phyloP scores from a whole-genome alignment of 2,329 filamentous ascomycete genomes.

The Claviceps sp. region DNA sequence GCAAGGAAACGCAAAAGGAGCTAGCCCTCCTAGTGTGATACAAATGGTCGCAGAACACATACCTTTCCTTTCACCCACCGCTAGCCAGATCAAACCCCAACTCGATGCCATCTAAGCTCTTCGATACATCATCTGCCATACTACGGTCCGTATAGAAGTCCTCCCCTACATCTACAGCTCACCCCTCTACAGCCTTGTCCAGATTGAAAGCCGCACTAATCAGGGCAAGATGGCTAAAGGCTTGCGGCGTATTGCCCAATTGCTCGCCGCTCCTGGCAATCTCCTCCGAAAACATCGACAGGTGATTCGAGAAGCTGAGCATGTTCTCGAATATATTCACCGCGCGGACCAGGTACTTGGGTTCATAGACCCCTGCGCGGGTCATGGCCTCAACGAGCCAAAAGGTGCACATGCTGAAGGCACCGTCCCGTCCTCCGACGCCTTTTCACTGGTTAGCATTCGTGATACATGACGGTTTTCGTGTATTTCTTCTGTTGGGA shows the following conservation, averaged over 20 bases:
- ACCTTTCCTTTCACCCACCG: too few relatives aligned
- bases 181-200: conserved; percentile 32
- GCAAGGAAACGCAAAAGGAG: too few relatives aligned
- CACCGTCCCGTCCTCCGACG: conserved; percentile 61
- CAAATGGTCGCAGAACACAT: too few relatives aligned
- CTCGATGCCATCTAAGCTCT: too few relatives aligned
- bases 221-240: conserved; percentile 63
- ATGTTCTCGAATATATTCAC: conserved; percentile 67
- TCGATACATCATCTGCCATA: too few relatives aligned
- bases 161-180: conserved; percentile 8
- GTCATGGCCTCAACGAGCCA: conserved; percentile 72
- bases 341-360: conserved; percentile 47
- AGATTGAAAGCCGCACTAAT: conserved; percentile 69
- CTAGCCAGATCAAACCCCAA: too few relatives aligned
- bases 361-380: conserved; percentile 50
- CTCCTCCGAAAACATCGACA: conserved; percentile 69
- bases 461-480: neutral
- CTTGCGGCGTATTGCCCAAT: conserved; percentile 67
- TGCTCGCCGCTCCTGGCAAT: conserved; percentile 64
- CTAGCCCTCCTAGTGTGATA: too few relatives aligned
- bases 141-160: neutral
- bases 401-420: conserved; percentile 72
- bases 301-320: conserved; percentile 61
- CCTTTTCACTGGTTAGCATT: conserved; percentile 26
- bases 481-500: neutral